Base-by-base conservation (phyloP, 1,139 yeast species). In the Lodderomyces pseudojiufengensis region DNA sequence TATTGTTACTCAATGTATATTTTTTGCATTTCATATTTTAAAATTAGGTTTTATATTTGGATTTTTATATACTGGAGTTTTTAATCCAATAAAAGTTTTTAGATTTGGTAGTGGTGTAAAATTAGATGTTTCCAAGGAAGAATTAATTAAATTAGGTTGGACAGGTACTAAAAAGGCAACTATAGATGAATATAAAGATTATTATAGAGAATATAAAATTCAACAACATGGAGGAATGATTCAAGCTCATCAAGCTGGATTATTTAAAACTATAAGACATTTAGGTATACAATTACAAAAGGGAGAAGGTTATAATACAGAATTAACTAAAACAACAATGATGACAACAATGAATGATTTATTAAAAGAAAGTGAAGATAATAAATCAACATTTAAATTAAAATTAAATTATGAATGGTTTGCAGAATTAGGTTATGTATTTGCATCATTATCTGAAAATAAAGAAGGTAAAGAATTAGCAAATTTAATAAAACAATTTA, bases 231-330 rank as follows among this genome's bases (percentile, higher is more conserved):
- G 96, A 38, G 92, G 95, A 13, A 69, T 86, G 53, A 76, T 87
- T 37, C 74, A 75, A 48, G 95, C 97, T 8, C 85, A 80, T 58
- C 79, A 78, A 54, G 68, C 75, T 14, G 96, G 96, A 12, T 58
- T 80, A 35, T 77, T 88, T 48, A 75, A 72, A 23, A 66, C 61
- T 35, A 70, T 88, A 47, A 70, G 67, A 45, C 61, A 68, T 31
- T 76, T 84, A 48, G 94, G 95, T 23, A 67, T 80, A 23, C 59
- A 59, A 16, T 73, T 92, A 46, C 73, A 73, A 20, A 62, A 65
- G 9, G 95, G 94, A 37, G 97, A 92, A 66, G 97, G 97, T 24
- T 92, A 68, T 61, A 74, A 75, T 49, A 78, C 88, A 16, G 83
- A 84, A 9, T 50, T 80, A 37, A 56, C 52, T 30, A 31, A 49